Percentiles rank a stretch among this genome's conserved stretches.
Evolutionary conservation across 805 yeast genomes (phyloP).

Genomic region (Jamesozyma gamospora): DNA sequence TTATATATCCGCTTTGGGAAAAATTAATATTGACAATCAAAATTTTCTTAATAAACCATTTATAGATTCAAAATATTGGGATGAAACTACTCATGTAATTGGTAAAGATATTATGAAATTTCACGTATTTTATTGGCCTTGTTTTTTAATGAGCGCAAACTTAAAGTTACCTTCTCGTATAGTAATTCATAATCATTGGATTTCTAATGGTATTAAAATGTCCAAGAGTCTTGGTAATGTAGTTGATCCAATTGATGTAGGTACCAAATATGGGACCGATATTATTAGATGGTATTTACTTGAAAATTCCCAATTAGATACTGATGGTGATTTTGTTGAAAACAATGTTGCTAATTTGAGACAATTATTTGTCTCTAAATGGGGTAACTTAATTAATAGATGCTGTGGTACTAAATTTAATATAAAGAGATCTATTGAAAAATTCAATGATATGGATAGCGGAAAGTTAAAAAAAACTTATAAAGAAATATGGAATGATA

Average conservation of each 20-base stretch:
- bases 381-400: constrained; percentile 69
- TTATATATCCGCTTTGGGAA: constrained; percentile 67
- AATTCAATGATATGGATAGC: constrained; percentile 11
- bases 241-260: constrained; percentile 73
- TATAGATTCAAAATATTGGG: constrained; percentile 15
- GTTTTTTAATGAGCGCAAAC: constrained; percentile 75
- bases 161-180: constrained; percentile 60
- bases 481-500: constrained; percentile 1
- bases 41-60: background rate
- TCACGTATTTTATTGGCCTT: constrained; percentile 93
- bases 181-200: constrained; percentile 92
- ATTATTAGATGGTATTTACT: constrained; percentile 64
- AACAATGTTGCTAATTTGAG: constrained; percentile 42
- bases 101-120: constrained; percentile 89
- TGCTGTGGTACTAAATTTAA: constrained; percentile 62
- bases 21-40: constrained; percentile 29
- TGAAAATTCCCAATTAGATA: constrained; percentile 62
- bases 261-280: constrained; percentile 58
- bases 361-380: constrained; percentile 65
- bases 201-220: constrained; percentile 84
- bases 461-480: constrained; percentile 2
- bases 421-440: constrained; percentile 36
- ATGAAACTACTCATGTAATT: constrained; percentile 58
- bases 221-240: constrained; percentile 89
- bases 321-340: constrained; percentile 74